A percentile compares a stretch with the other conserved stretches of the same genome.
Conservation (phyloP, 768 basidiomycete species). For the Termitomyces sp. region DNA sequence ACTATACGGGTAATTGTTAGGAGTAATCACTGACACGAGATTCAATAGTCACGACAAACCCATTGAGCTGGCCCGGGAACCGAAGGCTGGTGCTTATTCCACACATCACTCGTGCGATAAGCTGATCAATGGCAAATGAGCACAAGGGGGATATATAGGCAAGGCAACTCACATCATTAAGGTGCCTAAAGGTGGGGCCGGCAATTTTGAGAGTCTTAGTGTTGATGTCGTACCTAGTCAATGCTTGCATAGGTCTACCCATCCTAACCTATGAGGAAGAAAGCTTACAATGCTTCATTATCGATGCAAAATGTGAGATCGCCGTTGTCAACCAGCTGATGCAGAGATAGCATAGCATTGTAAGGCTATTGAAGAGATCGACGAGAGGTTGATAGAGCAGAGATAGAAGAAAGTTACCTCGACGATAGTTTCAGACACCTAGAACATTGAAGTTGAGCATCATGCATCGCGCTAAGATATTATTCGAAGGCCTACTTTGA, state of each 20-base stretch:
- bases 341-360: conserved; percentile 78
- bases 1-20: conserved; percentile 28
- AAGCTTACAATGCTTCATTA: conserved; percentile 76
- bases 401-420: conserved; percentile 52
- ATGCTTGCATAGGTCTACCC: background rate
- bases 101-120: conserved; percentile 90
- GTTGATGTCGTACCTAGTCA: conserved; percentile 66
- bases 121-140: conserved; percentile 19
- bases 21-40: background rate
- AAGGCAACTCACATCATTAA: conserved; percentile 56
- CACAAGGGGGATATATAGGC: background rate
- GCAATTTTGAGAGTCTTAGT: conserved; percentile 62
- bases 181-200: conserved; percentile 56
- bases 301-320: conserved; percentile 85
- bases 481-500: conserved; percentile 29
- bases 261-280: background rate
- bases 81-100: conserved; percentile 90
- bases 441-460: background rate
- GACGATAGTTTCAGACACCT: conserved; percentile 54
- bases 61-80: conserved; percentile 93
- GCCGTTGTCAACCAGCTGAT: conserved; percentile 87
- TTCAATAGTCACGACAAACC: conserved; percentile 39
- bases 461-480: background rate
- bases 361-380: conserved; percentile 69
- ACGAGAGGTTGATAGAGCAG: conserved; percentile 25